Evolutionary conservation across 441 rosid species (phyloP), one percentile per base, ranked within the genome.

Genomic region (Adansonia gregorii): DNA sequence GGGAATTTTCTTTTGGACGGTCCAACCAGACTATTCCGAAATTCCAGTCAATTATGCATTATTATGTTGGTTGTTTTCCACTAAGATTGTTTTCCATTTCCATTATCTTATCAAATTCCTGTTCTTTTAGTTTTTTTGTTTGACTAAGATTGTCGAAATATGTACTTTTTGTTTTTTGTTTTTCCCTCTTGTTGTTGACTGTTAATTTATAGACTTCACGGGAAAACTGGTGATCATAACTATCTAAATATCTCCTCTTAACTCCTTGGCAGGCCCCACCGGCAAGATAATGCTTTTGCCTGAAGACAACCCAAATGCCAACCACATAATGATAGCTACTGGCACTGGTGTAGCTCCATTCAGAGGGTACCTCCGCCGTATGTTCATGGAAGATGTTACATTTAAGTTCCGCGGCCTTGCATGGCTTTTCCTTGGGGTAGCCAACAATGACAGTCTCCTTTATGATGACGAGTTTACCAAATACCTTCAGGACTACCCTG

Each of bases 281-380:
- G 99, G 99, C 75, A 96, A 93, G 89, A 82, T 94, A 41, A 96
- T 96, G 99, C 98, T 96, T 79, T 89, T 96, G 89, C 99, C 99
- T 24, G 99, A 96, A 79, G 90, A 88, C 2, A 86, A 91, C 75
- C 94, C 93, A 0, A 89, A 88, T 24, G 97, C 97, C 49, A 93
- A 91, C 72, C 98, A 94, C 83, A 94, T 96, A 81, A 94, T 96
- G 99, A 93, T 96, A 10, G 98, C 97, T 22, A 96, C 98, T 0
- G 99, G 99, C 68, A 96, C 99, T 1, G 99, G 99, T 48, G 83
- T 94, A 11, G 99, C 99, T 73, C 99, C 99, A 27, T 96, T 17
- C 79, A 88, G 99, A 85, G 98, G 94, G 22, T 96, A 96, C 82
- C 88, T 96, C 48, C 88, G 98, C 14, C 97, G 99, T 9, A 96